Evolutionary conservation across 2,329 filamentous ascomycete genomes (phyloP).

Genomic region (Anthostomella pinea): DNA sequence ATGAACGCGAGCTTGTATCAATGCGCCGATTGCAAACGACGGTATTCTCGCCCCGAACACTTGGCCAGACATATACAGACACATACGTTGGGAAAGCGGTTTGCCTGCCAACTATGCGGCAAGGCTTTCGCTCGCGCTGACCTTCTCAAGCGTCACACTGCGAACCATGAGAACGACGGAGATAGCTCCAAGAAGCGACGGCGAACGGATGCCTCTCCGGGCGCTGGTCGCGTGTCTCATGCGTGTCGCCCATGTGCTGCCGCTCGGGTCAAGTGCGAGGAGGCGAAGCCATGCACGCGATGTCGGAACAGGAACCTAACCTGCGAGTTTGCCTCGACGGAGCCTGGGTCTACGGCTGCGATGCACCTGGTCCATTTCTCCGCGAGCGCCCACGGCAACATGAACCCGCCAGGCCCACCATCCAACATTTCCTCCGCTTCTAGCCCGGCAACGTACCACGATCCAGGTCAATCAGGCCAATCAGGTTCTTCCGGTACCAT

Average conservation of each 20-base stretch:
- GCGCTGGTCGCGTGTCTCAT: slow-evolving; percentile 49
- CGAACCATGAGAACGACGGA: slow-evolving; percentile 47
- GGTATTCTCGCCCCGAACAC: slow-evolving; percentile 53
- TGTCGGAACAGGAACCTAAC: slow-evolving; percentile 46
- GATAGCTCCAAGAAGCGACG: slow-evolving; percentile 47
- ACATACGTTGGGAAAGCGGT: slow-evolving; percentile 27
- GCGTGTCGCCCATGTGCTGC: slow-evolving; percentile 51
- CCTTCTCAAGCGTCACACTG: slow-evolving; percentile 50
- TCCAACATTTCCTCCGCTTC: slow-evolving; percentile 3
- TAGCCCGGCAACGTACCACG: slow-evolving; percentile 18
- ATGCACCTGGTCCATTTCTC: slow-evolving; percentile 45
- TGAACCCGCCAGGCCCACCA: slow-evolving; percentile 10
- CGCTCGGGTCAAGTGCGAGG: slow-evolving; percentile 54
- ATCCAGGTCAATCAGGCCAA: slow-evolving; percentile 15
- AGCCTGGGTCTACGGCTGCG: slow-evolving; percentile 39
- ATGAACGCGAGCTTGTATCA: slow-evolving; percentile 40
- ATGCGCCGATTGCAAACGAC: slow-evolving; percentile 49
- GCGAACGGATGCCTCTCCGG: slow-evolving; percentile 43
- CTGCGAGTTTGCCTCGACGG: slow-evolving; percentile 41
- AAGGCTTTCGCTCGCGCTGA: slow-evolving; percentile 55
- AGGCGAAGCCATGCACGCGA: slow-evolving; percentile 51
- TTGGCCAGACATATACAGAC: slow-evolving; percentile 39
- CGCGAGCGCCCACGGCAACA: slow-evolving; percentile 30
- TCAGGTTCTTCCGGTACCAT: slow-evolving; percentile 9
- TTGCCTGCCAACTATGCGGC: slow-evolving; percentile 41